These are phyloP conservation scores for Nitzschia palea DNA, from an alignment of 108 stramenopile genomes.

Conservation along the genomic window DNA sequence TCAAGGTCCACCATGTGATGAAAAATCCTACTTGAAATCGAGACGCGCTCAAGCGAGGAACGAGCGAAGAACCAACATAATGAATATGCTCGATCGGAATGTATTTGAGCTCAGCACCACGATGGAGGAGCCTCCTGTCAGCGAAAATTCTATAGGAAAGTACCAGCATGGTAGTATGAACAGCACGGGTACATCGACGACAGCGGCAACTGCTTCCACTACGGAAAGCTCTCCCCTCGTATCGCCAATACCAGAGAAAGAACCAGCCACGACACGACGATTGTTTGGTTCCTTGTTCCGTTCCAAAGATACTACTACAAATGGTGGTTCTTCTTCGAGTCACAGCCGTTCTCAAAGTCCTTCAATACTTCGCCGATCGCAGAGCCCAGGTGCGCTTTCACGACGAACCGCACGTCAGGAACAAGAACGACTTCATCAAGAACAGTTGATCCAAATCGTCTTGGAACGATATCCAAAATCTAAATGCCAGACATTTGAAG, in stretches of 20 bases:
- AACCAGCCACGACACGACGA: not conserved
- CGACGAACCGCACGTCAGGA: too few relatives aligned
- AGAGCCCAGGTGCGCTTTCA: too few relatives aligned
- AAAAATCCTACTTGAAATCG: conserved; percentile 22
- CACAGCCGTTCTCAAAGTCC: too few relatives aligned
- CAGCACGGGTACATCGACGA: not conserved
- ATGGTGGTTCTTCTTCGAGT: too few relatives aligned
- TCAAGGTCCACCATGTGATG: too few relatives aligned
- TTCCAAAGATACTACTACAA: not conserved
- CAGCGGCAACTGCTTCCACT: not conserved
- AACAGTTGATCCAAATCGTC: conserved; percentile 5
- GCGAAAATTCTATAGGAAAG: not conserved
- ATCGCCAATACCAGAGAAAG: not conserved
- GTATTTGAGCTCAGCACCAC: not conserved
- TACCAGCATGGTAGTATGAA: not conserved
- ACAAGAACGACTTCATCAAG: not conserved
- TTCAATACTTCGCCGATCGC: too few relatives aligned
- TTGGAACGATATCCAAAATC: conserved; percentile 3
- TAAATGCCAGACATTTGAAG: conserved; percentile 10
- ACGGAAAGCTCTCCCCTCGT: not conserved
- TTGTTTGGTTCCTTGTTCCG: not conserved
- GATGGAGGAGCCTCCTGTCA: not conserved
- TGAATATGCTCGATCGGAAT: conserved; percentile 8
- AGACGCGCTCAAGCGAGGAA: not conserved
- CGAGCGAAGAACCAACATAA: conserved; percentile 3